Evolutionary conservation across 2,329 filamentous ascomycete genomes (phyloP), one percentile per base, ranked within the genome.

Genomic region (Phaeosphaeria sp.): DNA sequence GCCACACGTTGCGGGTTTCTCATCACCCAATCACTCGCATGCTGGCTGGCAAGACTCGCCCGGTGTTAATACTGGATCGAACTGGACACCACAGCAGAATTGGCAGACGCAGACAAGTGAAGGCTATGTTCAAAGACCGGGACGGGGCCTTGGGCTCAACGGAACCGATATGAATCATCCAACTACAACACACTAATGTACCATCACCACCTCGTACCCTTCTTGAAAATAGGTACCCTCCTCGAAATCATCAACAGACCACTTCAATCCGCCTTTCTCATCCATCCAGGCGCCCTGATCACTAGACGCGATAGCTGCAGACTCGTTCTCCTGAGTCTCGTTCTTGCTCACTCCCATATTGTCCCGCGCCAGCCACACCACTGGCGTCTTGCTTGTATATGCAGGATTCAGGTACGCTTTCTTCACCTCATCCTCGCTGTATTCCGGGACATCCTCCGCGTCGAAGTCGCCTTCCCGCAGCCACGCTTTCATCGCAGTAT

Each of bases 281-380:
- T 75, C 72, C 21, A 77, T 54, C 74, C 73, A 75, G 7, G 75
- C 74, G 18, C 73, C 75, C 50, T 71, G 53, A 58, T 76, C 72
- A 48, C 60, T 76, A 47, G 55, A 54, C 42, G 66, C 64, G 46
- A 77, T 51, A 1, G 69, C 73, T 7, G 46, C 59, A 22, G 67
- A 62, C 50, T 74, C 71, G 50, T 70, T 73, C 60, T 74, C 70
- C 17, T 60, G 56, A 10, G 73, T 63, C 49, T 75, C 72, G 6
- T 61, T 68, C 58, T 73, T 70, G 44, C 67, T 75, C 5, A 72
- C 72, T 15, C 72, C 72, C 56, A 73, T 70, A 18, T 63, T 59
- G 44, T 77, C 75, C 48, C 57, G 70, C 18, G 73, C 66, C 18
- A 77, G 23, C 74, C 75, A 77, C 7, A 76, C 61, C n/a, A 72